Base-by-base conservation (phyloP, 768 basidiomycete species). In the Lyophyllum shimeji region DNA sequence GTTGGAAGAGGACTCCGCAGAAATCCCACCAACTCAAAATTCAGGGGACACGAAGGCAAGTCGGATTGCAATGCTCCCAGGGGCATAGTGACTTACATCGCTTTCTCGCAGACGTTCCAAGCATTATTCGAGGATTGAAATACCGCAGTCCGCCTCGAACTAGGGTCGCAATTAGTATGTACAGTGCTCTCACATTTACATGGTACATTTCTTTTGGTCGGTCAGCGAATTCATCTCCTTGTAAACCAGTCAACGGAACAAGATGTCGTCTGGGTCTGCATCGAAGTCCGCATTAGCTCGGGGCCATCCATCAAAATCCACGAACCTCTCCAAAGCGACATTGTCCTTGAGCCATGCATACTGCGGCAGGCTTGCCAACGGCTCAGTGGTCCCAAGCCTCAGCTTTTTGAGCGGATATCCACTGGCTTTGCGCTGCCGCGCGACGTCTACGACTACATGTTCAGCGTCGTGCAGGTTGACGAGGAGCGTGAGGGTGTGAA, bases 61-160 rank as follows among this genome's bases (percentile, higher is more conserved):
- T 53, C 46, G 18, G 49, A 13, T 11, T 24, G 17, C 6, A 3
- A n/a, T 31, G 6, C 17, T 15, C 33, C 8, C n/a, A 34, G 40
- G 1, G 3, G 2, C 3, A 24, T 3, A 17, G n/a, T 7, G 5
- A 33, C 24, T 46, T 6, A 52, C 37, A 15, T 25, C 21, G n/a
- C 56, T 37, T 46, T 27, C 0, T 18, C 29, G 24, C 55, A 80
- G 76, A 58, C 66, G 23, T 83, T 83, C 64, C 76, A 74, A 63
- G 79, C 82, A 15, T 64, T 83, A 17, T 83, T 83, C 58, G 76
- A 81, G 53, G 81, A 83, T 65, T 83, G 63, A 65, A 45, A 17
- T 9, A 39, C 17, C 27, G 21, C 46, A 17, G 20, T 46, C 7
- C 31, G 20, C 27, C 25, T n/a, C 25, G 9, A 46, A 23, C 20